These are phyloP conservation scores for Scedosporium dehoogii DNA, from an alignment of 2,329 filamentous ascomycete genomes.

Conservation along the genomic window DNA sequence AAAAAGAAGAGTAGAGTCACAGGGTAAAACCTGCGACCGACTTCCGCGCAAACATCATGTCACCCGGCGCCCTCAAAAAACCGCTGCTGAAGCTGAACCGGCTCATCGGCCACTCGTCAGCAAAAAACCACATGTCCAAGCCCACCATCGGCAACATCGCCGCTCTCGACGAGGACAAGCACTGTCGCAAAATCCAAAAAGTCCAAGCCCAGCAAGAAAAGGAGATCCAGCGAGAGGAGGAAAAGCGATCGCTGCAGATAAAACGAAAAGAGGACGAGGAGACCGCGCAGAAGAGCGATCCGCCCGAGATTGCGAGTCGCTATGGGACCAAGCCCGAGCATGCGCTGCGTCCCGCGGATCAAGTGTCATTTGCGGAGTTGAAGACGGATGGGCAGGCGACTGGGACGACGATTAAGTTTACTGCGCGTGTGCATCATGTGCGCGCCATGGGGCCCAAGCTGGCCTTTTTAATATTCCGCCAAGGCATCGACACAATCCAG, in stretches of 20 bases:
- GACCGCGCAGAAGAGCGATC: conserved; percentile 16
- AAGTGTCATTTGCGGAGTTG: conserved; percentile 11
- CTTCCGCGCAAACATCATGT: conserved; percentile 16
- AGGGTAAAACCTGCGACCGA: background rate
- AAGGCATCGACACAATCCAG: conserved; percentile 75
- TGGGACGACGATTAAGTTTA: conserved; percentile 55
- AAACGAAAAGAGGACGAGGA: conserved; percentile 22
- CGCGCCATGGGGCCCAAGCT: conserved; percentile 73
- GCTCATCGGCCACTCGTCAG: conserved; percentile 24
- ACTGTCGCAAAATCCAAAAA: conserved; percentile 21
- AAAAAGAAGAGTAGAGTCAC: background rate
- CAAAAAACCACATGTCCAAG: conserved; percentile 29
- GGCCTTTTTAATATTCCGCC: conserved; percentile 77
- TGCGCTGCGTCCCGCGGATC: conserved; percentile 24
- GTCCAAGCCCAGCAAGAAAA: conserved; percentile 23
- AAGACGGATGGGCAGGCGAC: conserved; percentile 31
- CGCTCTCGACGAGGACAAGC: conserved; percentile 19
- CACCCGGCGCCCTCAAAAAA: conserved; percentile 22
- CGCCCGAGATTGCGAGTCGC: conserved; percentile 17
- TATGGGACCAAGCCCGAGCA: conserved; percentile 18
- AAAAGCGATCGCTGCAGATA: conserved; percentile 21
- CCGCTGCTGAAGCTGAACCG: conserved; percentile 27
- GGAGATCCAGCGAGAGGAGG: conserved; percentile 21
- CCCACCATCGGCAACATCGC: conserved; percentile 25
- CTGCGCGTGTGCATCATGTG: conserved; percentile 64